phyloP scores from a whole-genome alignment of 805 yeast genomes.

The Wickerhamiella azyma region DNA sequence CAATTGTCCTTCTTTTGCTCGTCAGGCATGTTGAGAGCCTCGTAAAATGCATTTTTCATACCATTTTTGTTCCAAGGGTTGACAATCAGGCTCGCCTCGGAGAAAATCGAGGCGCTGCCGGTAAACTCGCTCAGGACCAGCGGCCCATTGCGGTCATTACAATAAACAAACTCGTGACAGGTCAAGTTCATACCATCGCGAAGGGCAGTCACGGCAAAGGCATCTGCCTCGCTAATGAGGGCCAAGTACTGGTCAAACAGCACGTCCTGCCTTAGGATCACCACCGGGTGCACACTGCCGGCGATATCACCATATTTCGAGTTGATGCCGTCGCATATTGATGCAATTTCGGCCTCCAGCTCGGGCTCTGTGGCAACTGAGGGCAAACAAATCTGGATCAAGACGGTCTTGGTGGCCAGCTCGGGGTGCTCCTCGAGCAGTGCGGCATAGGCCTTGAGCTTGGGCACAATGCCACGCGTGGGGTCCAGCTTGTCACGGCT shows the following conservation, averaged over 20 bases:
- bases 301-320: slow-evolving; percentile 56
- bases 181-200: slow-evolving; percentile 96
- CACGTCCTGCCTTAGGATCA: slow-evolving; percentile 74
- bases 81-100: slow-evolving; percentile 53
- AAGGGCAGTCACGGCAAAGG: slow-evolving; percentile 76
- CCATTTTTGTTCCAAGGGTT: slow-evolving; percentile 82
- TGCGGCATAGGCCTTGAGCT: slow-evolving; percentile 71
- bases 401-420: slow-evolving; percentile 50
- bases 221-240: slow-evolving; percentile 68
- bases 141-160: slow-evolving; percentile 53
- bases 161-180: slow-evolving; percentile 82
- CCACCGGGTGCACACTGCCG: slow-evolving; percentile 62
- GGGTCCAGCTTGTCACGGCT: slow-evolving; percentile 81
- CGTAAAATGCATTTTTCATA: slow-evolving; percentile 48
- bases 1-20: slow-evolving; percentile 51
- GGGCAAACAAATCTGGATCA: slow-evolving; percentile 73
- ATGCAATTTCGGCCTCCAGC: slow-evolving; percentile 58
- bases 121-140: slow-evolving; percentile 83
- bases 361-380: slow-evolving; percentile 40
- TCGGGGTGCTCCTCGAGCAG: slow-evolving; percentile 63
- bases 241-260: slow-evolving; percentile 85
- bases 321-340: slow-evolving; percentile 76
- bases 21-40: slow-evolving; percentile 49
- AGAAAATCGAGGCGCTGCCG: slow-evolving; percentile 75
- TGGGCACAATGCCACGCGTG: slow-evolving; percentile 78